A percentile compares a stretch with the other conserved stretches of the same genome.
Evolutionary conservation across 495 filamentous ascomycete genomes (phyloP).

Genomic region (Parathielavia appendiculata): DNA sequence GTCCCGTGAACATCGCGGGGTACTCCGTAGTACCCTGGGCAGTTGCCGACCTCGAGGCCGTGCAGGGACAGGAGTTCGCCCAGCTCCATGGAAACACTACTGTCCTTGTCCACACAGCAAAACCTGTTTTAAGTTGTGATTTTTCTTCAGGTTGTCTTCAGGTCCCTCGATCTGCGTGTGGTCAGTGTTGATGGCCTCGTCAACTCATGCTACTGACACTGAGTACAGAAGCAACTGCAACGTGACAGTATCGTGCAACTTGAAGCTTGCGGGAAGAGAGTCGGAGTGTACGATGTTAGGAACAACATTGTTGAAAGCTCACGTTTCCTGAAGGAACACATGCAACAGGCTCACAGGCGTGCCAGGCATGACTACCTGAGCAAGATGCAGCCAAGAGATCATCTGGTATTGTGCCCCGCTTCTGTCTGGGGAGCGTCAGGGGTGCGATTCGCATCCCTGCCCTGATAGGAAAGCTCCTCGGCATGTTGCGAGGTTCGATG

Average conservation of each 20-base stretch:
- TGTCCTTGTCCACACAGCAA: not conserved
- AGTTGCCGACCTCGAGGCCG: not conserved
- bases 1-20: not conserved
- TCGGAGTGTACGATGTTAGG: no score
- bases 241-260: no score
- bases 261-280: no score
- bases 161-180: conserved; percentile 1
- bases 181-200: not conserved
- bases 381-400: conserved; percentile 18
- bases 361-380: conserved; percentile 28
- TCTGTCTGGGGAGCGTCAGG: conserved; percentile 22
- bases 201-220: no score
- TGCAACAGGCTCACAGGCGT: not conserved
- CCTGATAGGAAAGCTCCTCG: conserved; percentile 22
- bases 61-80: not conserved
- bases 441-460: conserved; percentile 15
- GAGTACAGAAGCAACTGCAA: no score
- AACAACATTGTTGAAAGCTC: no score
- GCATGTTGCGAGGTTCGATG: conserved; percentile 19
- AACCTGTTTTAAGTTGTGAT: conserved; percentile 2
- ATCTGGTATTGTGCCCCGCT: conserved; percentile 16
- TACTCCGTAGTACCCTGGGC: not conserved
- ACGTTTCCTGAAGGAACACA: not conserved
- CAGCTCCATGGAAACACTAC: not conserved
- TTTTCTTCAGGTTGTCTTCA: not conserved